A percentile compares a stretch with the other conserved stretches of the same genome.
Evolutionary conservation across 441 rosid species (phyloP).

Genomic region (Gossypium schwendimanii): DNA sequence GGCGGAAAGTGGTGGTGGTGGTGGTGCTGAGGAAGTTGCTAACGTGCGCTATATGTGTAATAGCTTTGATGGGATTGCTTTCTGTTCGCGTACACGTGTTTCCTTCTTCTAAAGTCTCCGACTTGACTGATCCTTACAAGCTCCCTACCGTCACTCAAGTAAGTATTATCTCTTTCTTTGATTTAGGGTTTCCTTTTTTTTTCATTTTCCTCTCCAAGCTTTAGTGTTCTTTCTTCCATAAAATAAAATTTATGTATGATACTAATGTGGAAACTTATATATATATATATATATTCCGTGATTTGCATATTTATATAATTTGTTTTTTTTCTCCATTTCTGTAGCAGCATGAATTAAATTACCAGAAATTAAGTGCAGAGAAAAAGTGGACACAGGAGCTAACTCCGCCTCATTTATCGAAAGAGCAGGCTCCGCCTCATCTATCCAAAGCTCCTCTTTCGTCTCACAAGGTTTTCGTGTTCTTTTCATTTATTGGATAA

Average conservation of each 20-base stretch:
- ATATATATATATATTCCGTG: background rate
- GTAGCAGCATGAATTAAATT: slow-evolving; percentile 30
- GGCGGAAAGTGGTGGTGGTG: slow-evolving; percentile 34
- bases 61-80: slow-evolving; percentile 50
- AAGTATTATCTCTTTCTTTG: slow-evolving; percentile 20
- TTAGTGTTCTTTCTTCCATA: background rate
- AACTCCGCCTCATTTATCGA: slow-evolving; percentile 46
- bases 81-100: slow-evolving; percentile 52
- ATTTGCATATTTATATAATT: background rate
- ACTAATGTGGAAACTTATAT: background rate
- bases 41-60: slow-evolving; percentile 56
- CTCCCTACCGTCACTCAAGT: slow-evolving; percentile 46
- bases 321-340: background rate
- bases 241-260: background rate
- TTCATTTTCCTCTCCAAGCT: background rate
- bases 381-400: slow-evolving; percentile 56
- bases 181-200: background rate
- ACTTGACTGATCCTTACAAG: slow-evolving; percentile 38
- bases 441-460: slow-evolving; percentile 43
- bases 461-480: slow-evolving; percentile 50
- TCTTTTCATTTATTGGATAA: background rate
- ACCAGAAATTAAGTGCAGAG: slow-evolving; percentile 38
- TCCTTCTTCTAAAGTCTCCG: slow-evolving; percentile 42
- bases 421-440: slow-evolving; percentile 53
- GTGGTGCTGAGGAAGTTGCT: slow-evolving; percentile 41